Evolutionary conservation across 202 grass and related monocot species (phyloP).

Genomic region (Zoysia matrella): DNA sequence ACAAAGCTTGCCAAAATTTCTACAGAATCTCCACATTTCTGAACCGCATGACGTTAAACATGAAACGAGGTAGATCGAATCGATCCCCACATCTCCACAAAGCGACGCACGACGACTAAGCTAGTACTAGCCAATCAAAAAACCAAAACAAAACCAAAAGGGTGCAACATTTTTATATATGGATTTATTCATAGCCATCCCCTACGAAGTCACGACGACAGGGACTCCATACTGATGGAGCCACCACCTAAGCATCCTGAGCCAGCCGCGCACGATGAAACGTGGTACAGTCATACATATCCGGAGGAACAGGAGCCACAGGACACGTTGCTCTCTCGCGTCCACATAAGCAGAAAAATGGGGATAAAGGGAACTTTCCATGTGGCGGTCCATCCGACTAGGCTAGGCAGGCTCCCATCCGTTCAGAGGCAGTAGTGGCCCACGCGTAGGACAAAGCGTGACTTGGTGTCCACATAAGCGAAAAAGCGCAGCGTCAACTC

Average conservation of each 20-base stretch:
- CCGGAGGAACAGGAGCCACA: constrained; percentile 8
- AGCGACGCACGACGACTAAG: neutral
- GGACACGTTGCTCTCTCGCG: constrained; percentile 34
- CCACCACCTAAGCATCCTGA: neutral
- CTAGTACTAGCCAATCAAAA: constrained; percentile 5
- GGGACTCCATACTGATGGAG: constrained; percentile 37
- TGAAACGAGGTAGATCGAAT: neutral
- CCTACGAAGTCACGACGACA: constrained; percentile 2
- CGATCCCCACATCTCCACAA: neutral
- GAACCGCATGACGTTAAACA: neutral
- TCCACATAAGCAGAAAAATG: constrained; percentile 44
- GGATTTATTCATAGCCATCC: neutral
- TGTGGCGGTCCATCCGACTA: constrained; percentile 39
- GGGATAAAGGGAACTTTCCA: constrained; percentile 38
- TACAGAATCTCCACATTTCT: neutral
- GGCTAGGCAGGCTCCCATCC: no score
- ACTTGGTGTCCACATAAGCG: no score
- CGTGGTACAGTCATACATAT: constrained; percentile 21
- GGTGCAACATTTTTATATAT: neutral
- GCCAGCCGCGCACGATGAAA: constrained; percentile 1
- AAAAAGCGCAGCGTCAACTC: no score
- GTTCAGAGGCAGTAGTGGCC: no score
- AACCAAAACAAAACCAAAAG: neutral
- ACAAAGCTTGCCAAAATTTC: no score
- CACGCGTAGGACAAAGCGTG: no score